Evolutionary conservation across 2,329 filamentous ascomycete genomes (phyloP).

Genomic region (Fusarium sp.): DNA sequence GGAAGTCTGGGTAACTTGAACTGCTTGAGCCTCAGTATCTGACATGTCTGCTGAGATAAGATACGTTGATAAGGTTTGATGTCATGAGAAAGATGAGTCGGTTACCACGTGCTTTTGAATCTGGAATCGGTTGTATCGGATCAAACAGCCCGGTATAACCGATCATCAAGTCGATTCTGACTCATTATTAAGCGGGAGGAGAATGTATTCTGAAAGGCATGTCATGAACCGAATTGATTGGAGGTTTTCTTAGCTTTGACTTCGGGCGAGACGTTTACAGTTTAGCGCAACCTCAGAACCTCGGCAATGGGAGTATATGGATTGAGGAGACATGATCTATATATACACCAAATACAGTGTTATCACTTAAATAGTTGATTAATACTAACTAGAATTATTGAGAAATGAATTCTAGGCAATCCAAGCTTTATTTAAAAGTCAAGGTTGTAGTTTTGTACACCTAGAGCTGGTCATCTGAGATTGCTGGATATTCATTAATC

Average conservation of each 20-base stretch:
- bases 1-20: slow-evolving; percentile 1
- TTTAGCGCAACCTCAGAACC: background rate
- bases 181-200: background rate
- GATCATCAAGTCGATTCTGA: fast-evolving
- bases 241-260: background rate
- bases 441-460: too few species aligned
- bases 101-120: background rate
- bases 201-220: background rate
- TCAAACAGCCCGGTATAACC: background rate
- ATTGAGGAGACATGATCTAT: too few species aligned
- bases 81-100: background rate
- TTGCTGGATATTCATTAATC: background rate
- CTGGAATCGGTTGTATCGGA: background rate
- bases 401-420: too few species aligned
- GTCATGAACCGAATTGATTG: background rate
- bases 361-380: too few species aligned
- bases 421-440: too few species aligned
- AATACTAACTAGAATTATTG: too few species aligned
- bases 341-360: too few species aligned
- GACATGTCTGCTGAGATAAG: background rate
- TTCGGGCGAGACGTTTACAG: background rate
- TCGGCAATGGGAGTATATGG: background rate
- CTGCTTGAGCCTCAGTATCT: background rate
- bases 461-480: too few species aligned
- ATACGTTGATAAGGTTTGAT: background rate